phyloP scores from a whole-genome alignment of 2,329 filamentous ascomycete species.

The Penicillium sp. region DNA sequence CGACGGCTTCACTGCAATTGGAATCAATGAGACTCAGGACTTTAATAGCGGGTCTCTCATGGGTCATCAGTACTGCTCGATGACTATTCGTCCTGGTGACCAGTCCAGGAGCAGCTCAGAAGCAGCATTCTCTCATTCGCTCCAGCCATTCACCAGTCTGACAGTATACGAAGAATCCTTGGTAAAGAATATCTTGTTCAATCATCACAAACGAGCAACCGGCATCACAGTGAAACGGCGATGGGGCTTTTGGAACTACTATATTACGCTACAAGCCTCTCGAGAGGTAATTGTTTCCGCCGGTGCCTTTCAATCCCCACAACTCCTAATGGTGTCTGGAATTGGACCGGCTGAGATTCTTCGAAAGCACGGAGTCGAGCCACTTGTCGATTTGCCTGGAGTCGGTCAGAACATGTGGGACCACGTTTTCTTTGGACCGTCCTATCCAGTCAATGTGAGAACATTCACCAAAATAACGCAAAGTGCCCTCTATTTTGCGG shows the following conservation, averaged over 20 bases:
- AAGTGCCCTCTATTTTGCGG: constrained; percentile 12
- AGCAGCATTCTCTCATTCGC: constrained; percentile 34
- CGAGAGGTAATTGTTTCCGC: constrained; percentile 49
- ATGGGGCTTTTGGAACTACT: constrained; percentile 26
- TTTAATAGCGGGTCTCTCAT: constrained; percentile 44
- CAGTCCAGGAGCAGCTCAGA: constrained; percentile 48
- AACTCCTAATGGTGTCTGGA: constrained; percentile 51
- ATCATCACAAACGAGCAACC: constrained; percentile 41
- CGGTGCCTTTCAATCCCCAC: constrained; percentile 52
- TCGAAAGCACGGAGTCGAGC: constrained; percentile 22
- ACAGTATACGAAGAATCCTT: constrained; percentile 43
- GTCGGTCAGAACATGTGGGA: constrained; percentile 39
- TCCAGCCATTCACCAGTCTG: constrained; percentile 25
- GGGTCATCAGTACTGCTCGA: constrained; percentile 39
- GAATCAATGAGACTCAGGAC: constrained; percentile 35
- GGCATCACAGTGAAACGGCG: constrained; percentile 45
- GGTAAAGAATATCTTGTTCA: constrained; percentile 48
- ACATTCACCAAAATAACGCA: constrained; percentile 20
- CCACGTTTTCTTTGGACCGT: constrained; percentile 29
- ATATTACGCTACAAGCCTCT: constrained; percentile 42
- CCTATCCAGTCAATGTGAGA: constrained; percentile 25
- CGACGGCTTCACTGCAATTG: constrained; percentile 38
- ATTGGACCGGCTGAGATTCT: constrained; percentile 38
- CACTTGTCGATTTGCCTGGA: constrained; percentile 28
- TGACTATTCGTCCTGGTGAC: constrained; percentile 48